phyloP scores from a whole-genome alignment of 148 eudicot genomes.

The Diospyros lotus region DNA sequence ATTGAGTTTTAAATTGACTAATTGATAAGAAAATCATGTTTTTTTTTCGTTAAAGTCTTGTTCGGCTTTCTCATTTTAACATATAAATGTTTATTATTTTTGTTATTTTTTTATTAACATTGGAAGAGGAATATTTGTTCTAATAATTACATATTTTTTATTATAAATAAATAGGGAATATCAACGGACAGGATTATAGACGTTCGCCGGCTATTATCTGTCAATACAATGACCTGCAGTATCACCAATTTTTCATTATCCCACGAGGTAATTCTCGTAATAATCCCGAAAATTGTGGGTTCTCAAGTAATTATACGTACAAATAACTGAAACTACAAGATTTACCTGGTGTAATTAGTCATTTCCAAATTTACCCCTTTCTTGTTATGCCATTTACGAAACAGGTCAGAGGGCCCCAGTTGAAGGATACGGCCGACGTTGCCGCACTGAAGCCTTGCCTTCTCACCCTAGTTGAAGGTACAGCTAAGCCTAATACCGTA shows the following conservation, averaged over 20 bases:
- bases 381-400: background rate
- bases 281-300: background rate
- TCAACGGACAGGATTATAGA: slow-evolving; percentile 92
- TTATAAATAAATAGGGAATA: slow-evolving; percentile 50
- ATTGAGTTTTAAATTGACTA: background rate
- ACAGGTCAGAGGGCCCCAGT: slow-evolving; percentile 84
- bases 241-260: slow-evolving; percentile 78
- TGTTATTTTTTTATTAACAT: too few species aligned
- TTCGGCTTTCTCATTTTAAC: too few species aligned
- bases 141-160: too few species aligned
- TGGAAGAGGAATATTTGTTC: too few species aligned
- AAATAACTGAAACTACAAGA: background rate
- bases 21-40: background rate
- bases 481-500: slow-evolving; percentile 12
- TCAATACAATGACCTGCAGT: slow-evolving; percentile 65
- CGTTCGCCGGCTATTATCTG: slow-evolving; percentile 68
- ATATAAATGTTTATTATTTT: too few species aligned
- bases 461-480: slow-evolving; percentile 88
- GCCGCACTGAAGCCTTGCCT: slow-evolving; percentile 86
- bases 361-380: slow-evolving; percentile 18
- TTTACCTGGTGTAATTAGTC: background rate
- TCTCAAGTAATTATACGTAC: too few species aligned
- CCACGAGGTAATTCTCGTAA: slow-evolving; percentile 67
- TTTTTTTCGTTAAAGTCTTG: background rate
- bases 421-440: slow-evolving; percentile 87